These are phyloP conservation scores for Coemansia sp. DNA, from an alignment of 192 early-diverging fungal genomes.

Conservation along the genomic window DNA sequence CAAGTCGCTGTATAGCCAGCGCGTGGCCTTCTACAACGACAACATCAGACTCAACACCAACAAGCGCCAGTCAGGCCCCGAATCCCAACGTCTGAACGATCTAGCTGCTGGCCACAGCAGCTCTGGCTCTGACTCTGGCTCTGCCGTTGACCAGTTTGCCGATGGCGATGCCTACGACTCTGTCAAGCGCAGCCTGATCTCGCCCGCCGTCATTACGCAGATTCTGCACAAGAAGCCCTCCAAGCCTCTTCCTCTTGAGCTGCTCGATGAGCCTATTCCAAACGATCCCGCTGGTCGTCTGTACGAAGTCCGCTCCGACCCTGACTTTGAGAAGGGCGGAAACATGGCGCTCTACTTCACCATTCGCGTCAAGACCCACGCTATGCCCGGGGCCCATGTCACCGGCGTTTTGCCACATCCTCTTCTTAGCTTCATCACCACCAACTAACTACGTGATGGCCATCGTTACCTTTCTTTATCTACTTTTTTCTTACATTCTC, in stretches of 20 bases:
- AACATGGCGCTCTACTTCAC: slow-evolving; percentile 48
- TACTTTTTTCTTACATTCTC: slow-evolving; percentile 1
- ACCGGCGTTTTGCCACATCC: slow-evolving; percentile 37
- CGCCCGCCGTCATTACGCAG: slow-evolving; percentile 34
- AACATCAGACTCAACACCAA: slow-evolving; percentile 37
- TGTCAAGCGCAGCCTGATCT: slow-evolving; percentile 43
- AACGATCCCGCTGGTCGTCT: slow-evolving; percentile 48
- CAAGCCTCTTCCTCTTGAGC: slow-evolving; percentile 34
- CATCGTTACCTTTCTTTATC: not conserved
- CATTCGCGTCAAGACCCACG: slow-evolving; percentile 40
- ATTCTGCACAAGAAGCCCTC: slow-evolving; percentile 36
- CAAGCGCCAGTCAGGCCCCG: slow-evolving; percentile 27
- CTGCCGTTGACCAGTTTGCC: slow-evolving; percentile 20
- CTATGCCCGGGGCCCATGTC: slow-evolving; percentile 24
- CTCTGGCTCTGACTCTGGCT: slow-evolving; percentile 19
- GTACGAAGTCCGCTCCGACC: slow-evolving; percentile 46
- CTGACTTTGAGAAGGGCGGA: slow-evolving; percentile 21
- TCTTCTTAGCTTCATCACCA: slow-evolving; percentile 46
- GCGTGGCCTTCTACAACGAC: slow-evolving; percentile 47
- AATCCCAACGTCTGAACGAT: slow-evolving; percentile 34
- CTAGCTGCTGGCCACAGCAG: slow-evolving; percentile 42
- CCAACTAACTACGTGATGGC: slow-evolving; percentile 14
- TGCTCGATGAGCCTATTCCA: slow-evolving; percentile 46
- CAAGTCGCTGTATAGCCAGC: slow-evolving; percentile 42
- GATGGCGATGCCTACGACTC: slow-evolving; percentile 31